Base-by-base conservation (phyloP, 805 yeast genomes). In the Hanseniaspora taiwanica region DNA sequence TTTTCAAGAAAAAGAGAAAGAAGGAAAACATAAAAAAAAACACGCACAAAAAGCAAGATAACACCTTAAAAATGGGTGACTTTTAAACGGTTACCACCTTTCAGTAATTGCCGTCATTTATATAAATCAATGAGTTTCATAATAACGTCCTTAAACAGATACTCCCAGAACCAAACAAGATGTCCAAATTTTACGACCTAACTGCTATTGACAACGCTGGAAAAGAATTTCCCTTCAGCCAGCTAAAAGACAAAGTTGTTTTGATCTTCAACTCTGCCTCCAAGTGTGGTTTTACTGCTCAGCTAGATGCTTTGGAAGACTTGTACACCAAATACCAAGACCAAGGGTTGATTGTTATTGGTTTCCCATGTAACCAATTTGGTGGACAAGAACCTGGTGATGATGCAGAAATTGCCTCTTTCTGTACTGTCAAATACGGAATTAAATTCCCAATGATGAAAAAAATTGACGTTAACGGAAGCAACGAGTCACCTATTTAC, bases 331-430 rank as follows among this genome's bases (percentile, higher is more conserved):
- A 78, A 55, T 81, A 79, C 64, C 63, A 69, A 40, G 76, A 71
- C 42, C 53, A 72, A 48, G 94, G 86, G 6, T 64, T 85, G 27
- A 78, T 63, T 40, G 69, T 85, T 40, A 47, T 85, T 33, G 95
- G 85, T 1, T 84, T 86, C 73, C 96, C 96, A 40, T 81, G 94
- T 62, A 82, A 83, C 63, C 95, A 86, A 61, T 85, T 85, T 54
- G 91, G 82, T 29, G 71, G 56, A 71, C 93, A 71, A 80, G 93
- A 68, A 77, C 93, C 65, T 36, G 80, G 80, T 17, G 55, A 69
- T 13, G 74, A 72, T 36, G 71, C 76, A 39, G 87, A 82, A 56
- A 83, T 85, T 51, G 76, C 74, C 29, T 59, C 69, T 34, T 85
- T 85, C 68, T 85, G 95, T 63, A 62, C 72, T 37, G 55, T 69